phyloP scores from a whole-genome alignment of 2,329 filamentous ascomycete species.

The Stachybotrys elegans region DNA sequence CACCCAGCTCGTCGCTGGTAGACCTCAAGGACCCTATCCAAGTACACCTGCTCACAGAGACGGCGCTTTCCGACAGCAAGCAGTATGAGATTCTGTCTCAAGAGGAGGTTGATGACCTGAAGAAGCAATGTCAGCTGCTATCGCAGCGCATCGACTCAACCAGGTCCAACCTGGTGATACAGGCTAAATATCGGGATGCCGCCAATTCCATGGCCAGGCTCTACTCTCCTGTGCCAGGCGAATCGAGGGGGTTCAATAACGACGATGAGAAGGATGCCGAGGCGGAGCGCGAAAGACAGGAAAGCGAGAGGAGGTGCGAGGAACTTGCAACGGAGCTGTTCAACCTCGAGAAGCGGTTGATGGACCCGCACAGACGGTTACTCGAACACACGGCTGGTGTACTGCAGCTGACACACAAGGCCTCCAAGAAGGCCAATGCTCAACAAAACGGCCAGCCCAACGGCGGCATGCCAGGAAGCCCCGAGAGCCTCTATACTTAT shows the following conservation, averaged over 20 bases:
- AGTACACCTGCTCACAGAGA: constrained; percentile 89
- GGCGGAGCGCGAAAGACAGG: constrained; percentile 69
- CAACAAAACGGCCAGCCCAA: constrained; percentile 39
- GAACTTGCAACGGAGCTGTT: constrained; percentile 78
- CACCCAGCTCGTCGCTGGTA: constrained; percentile 51
- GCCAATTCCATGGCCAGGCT: constrained; percentile 80
- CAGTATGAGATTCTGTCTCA: constrained; percentile 81
- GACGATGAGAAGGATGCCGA: constrained; percentile 47
- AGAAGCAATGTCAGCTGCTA: constrained; percentile 75
- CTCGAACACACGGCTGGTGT: constrained; percentile 91
- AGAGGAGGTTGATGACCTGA: constrained; percentile 86
- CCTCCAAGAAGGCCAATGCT: constrained; percentile 62
- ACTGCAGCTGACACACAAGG: constrained; percentile 81
- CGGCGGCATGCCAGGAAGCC: constrained; percentile 65
- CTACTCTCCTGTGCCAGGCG: constrained; percentile 54
- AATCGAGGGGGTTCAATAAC: constrained; percentile 43
- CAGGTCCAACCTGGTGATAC: constrained; percentile 77
- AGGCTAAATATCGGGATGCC: constrained; percentile 92
- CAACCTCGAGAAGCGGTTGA: constrained; percentile 69
- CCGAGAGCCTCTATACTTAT: constrained; percentile 70
- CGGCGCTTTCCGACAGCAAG: constrained; percentile 82
- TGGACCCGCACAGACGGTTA: constrained; percentile 69
- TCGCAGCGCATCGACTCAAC: constrained; percentile 75
- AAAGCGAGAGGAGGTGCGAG: constrained; percentile 77
- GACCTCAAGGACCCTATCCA: constrained; percentile 70